Percentiles rank a stretch among this genome's conserved stretches.
These are phyloP conservation scores for Knoxia roxburghii DNA, from an alignment of 257 asterid species.

Conservation along the genomic window DNA sequence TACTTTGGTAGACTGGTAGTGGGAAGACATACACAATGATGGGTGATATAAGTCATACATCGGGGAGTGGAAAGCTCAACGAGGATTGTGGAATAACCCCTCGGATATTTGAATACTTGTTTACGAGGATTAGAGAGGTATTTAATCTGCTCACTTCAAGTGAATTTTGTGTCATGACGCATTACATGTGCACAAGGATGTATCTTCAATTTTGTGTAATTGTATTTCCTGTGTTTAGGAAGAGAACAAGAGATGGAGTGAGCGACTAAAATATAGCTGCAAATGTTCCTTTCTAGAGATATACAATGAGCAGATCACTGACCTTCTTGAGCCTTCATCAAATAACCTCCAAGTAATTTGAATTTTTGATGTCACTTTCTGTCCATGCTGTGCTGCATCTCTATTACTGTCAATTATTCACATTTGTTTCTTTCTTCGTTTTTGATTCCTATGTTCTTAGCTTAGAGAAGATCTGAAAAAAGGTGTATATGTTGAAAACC, in stretches of 20 bases:
- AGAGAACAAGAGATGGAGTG: constrained; percentile 58
- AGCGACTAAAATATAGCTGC: constrained; percentile 71
- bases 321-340: constrained; percentile 86
- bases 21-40: constrained; percentile 90
- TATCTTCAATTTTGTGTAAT: background rate
- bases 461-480: constrained; percentile 81
- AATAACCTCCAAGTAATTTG: constrained; percentile 64
- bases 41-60: constrained; percentile 64
- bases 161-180: background rate
- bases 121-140: constrained; percentile 71
- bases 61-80: constrained; percentile 46
- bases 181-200: constrained; percentile 13
- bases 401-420: background rate
- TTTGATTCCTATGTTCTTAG: constrained; percentile 24
- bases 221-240: constrained; percentile 41
- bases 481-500: constrained; percentile 86
- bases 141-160: constrained; percentile 7
- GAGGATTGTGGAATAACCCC: constrained; percentile 79
- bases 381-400: background rate
- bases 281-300: constrained; percentile 87
- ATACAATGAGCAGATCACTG: constrained; percentile 86
- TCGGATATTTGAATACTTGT: constrained; percentile 67
- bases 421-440: background rate
- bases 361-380: constrained; percentile 15
- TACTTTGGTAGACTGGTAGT: constrained; percentile 64